These are phyloP conservation scores for Candida suzukii DNA, from an alignment of 805 yeast genomes.

Conservation along the genomic window DNA sequence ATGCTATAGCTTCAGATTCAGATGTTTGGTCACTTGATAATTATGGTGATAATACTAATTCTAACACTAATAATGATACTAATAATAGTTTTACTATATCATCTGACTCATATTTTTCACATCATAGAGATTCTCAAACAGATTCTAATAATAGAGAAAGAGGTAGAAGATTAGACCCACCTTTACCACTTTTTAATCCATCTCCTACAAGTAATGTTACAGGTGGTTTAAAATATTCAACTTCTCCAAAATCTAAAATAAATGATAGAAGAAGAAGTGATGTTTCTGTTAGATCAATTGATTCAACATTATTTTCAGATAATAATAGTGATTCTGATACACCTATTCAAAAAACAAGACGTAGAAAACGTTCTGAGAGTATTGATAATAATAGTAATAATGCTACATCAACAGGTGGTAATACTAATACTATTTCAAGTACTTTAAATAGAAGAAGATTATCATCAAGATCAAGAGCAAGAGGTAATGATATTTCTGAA, in stretches of 20 bases:
- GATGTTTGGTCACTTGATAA: constrained; percentile 23
- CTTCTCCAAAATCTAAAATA: not conserved
- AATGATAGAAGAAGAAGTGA: constrained; percentile 18
- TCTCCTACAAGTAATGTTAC: not conserved
- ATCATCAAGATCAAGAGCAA: constrained; percentile 2
- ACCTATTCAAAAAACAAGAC: constrained; percentile 9
- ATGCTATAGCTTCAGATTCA: constrained; percentile 24
- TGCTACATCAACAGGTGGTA: not conserved
- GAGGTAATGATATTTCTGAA: constrained; percentile 1
- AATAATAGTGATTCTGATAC: constrained; percentile 16
- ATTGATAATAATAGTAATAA: not conserved
- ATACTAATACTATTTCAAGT: not conserved
- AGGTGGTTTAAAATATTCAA: not conserved
- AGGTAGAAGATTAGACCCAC: constrained; percentile 13
- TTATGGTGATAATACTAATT: no score
- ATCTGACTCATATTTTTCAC: constrained; percentile 27
- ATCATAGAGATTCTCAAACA: constrained; percentile 21
- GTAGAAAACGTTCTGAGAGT: not conserved
- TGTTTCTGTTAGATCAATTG: constrained; percentile 16
- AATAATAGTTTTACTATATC: constrained; percentile 16
- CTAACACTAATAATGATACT: no score
- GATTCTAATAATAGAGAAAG: constrained; percentile 10
- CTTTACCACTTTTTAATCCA: not conserved
- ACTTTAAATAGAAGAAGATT: constrained; percentile 5
- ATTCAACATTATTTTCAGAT: constrained; percentile 5